phyloP scores from a whole-genome alignment of 73 alveolate genomes.

The Paramecium tetraurelia region DNA sequence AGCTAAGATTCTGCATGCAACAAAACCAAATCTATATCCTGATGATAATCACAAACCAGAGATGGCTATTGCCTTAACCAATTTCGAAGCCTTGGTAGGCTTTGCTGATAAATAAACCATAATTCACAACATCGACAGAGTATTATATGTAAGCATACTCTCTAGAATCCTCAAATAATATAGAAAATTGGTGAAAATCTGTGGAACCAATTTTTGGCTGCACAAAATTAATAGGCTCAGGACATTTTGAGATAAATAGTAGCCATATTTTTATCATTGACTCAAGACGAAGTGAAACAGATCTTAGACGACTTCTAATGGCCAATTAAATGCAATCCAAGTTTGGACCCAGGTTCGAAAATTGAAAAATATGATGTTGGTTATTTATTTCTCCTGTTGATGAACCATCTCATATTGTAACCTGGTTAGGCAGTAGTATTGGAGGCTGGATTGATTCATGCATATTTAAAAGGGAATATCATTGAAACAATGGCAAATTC shows the following conservation, averaged over 20 bases:
- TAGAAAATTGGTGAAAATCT: constrained; percentile 60
- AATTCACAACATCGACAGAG: constrained; percentile 11
- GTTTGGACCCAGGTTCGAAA: neutral
- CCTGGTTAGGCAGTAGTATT: constrained; percentile 94
- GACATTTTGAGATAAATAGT: neutral
- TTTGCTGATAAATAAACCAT: constrained; percentile 73
- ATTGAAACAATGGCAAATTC: constrained; percentile 98
- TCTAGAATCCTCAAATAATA: constrained; percentile 55
- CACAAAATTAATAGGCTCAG: neutral
- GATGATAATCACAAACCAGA: constrained; percentile 99
- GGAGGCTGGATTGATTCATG: constrained; percentile 96
- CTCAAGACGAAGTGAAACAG: neutral
- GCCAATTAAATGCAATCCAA: neutral
- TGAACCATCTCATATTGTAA: constrained; percentile 83
- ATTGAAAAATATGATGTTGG: constrained; percentile 86
- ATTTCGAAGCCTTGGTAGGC: constrained; percentile 91
- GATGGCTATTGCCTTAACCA: constrained; percentile 95
- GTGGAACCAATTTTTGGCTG: constrained; percentile 51
- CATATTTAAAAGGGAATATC: constrained; percentile 96
- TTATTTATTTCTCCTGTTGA: constrained; percentile 82
- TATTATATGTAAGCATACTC: neutral
- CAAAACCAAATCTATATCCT: constrained; percentile 90
- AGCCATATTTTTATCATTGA: neutral
- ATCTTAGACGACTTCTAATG: neutral
- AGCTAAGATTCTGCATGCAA: constrained; percentile 87